Evolutionary conservation across 306 rosid genomes (phyloP), one percentile per base, ranked within the genome.

Genomic region (Adenanthera pavonina): DNA sequence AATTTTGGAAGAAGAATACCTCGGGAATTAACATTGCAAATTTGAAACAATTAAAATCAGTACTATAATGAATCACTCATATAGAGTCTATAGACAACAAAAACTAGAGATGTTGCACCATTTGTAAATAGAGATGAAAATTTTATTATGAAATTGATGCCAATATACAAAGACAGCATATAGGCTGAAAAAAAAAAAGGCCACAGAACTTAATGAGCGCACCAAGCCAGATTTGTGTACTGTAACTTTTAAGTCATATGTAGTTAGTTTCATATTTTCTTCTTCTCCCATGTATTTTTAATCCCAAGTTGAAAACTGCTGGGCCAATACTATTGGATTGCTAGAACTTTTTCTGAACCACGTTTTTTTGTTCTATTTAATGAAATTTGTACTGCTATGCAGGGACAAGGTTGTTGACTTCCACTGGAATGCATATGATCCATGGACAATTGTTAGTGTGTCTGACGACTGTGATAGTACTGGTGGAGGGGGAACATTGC

Each of bases 401-500:
- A 88, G 91, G 60, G 91, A 88, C 79, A 88, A 88, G 75, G 91
- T 87, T 41, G 90, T 87, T 66, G 90, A 87, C 78, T 87, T 87
- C 38, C 90, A 87, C 65, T 87, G 90, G 90, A 87, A 87, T 76
- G 84, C 86, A 49, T 77, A 72, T 74, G 99, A 96, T 87, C 98
- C 98, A 17, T 96, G 99, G 99, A 93, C 99, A 5, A 82, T 96
- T 75, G 98, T 96, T 56, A 96, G 99, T 33, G 99, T 96, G 74
- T 96, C 99, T 65, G 99, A 96, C 86, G 99, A 96, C 84, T 92
- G 98, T 81, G 98, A 93, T 74, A 90, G 93, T 62, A 93, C 99
- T 47, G 98, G 99, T 17, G 99, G 99, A 80, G 99, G 99, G 43
- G 99, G 99, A 57, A 96, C 99, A 6, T 83, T 96, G 90, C 99